phyloP scores from a whole-genome alignment of 306 rosid species.

The Medicago truncatula region DNA sequence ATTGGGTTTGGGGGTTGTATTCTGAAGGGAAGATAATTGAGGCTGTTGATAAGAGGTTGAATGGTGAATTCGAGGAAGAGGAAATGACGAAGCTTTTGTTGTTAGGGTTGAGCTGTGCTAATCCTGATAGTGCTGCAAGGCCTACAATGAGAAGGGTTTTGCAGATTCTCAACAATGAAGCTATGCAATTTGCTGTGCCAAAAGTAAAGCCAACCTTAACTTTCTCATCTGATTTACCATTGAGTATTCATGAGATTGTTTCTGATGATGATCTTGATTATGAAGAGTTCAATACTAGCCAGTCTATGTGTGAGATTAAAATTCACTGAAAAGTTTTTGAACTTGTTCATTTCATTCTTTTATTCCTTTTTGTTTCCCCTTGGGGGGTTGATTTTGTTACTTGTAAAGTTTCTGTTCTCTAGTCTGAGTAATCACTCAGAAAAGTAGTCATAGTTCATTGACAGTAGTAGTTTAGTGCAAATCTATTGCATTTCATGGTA shows the following conservation, averaged over 20 bases:
- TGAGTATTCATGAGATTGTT: conserved; percentile 69
- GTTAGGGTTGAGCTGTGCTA: conserved; percentile 45
- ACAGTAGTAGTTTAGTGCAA: conserved; percentile 13
- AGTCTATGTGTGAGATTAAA: conserved; percentile 40
- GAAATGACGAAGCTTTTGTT: conserved; percentile 42
- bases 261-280: conserved; percentile 62
- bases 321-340: conserved; percentile 22
- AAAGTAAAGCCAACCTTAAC: conserved; percentile 40
- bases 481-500: conserved; percentile 18
- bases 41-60: conserved; percentile 34
- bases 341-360: conserved; percentile 17
- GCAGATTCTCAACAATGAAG: conserved; percentile 44
- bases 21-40: conserved; percentile 44
- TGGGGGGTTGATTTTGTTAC: too few relatives aligned
- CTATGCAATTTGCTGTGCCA: conserved; percentile 22
- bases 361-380: too few relatives aligned
- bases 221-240: conserved; percentile 40
- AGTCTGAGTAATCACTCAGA: not conserved
- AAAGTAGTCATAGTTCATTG: conserved; percentile 1
- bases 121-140: conserved; percentile 43
- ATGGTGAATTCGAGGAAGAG: conserved; percentile 38
- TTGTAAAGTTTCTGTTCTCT: conserved; percentile 36
- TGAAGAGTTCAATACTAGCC: conserved; percentile 48
- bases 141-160: conserved; percentile 43
- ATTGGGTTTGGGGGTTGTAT: conserved; percentile 44